Conservation (phyloP, 192 early-diverging fungal species). For the Coemansia sp. region DNA sequence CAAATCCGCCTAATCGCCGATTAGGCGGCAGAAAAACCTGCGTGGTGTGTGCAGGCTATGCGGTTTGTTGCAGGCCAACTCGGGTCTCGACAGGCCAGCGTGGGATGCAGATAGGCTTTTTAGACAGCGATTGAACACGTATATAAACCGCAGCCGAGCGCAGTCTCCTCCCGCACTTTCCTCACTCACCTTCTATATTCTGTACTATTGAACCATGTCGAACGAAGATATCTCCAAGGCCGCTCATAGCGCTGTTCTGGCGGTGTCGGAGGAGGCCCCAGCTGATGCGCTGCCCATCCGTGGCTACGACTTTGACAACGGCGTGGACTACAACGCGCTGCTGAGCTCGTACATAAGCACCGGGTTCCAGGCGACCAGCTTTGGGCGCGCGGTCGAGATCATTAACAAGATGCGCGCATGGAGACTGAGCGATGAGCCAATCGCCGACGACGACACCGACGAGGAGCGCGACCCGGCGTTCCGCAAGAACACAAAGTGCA, state of each 20-base stretch:
- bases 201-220: not conserved
- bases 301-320: conserved; percentile 93
- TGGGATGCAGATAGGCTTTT: too few species aligned
- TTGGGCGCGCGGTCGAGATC: conserved; percentile 85
- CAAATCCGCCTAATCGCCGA: too few species aligned
- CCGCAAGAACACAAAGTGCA: conserved; percentile 75
- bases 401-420: conserved; percentile 88
- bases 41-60: too few species aligned
- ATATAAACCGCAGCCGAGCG: too few species aligned
- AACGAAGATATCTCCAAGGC: conserved; percentile 10
- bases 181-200: too few species aligned
- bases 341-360: conserved; percentile 69
- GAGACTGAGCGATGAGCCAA: conserved; percentile 86
- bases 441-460: conserved; percentile 52
- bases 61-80: too few species aligned
- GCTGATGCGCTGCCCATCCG: conserved; percentile 57
- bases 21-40: too few species aligned
- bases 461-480: conserved; percentile 60
- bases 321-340: conserved; percentile 69
- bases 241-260: conserved; percentile 61
- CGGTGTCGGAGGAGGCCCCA: conserved; percentile 68
- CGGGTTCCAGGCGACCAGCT: conserved; percentile 90
- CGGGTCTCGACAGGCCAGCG: too few species aligned
- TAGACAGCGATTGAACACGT: too few species aligned
- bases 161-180: too few species aligned